Evolutionary conservation across 192 early-diverging fungal genomes (phyloP), one percentile per base, ranked within the genome.

Genomic region (Phlyctochytrium bullatum): DNA sequence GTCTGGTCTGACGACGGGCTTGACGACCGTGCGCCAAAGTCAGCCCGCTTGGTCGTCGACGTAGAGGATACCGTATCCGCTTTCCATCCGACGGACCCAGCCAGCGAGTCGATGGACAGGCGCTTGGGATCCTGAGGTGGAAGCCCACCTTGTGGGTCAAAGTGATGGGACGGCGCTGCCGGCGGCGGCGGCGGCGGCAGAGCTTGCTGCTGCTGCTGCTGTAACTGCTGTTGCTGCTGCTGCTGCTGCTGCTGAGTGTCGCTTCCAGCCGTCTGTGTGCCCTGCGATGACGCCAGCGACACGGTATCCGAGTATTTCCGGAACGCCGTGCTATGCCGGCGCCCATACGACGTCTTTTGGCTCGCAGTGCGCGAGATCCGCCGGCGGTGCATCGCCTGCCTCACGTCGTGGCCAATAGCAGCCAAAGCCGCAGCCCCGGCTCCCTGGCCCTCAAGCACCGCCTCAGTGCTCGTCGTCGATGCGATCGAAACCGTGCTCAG

Each of bases 391-490:
- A 57, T 57, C 4, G 54, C 54, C 54, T 57, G 12, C 25, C 16
- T 57, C 54, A 57, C 54, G 54, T 57, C 54, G 40, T 47, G 6
- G 40, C 40, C 40, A 20, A 47, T 47, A 47, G 40, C 40, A 6
- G 40, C 6, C 40, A 47, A 47, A 10, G 54, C 54, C 54, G 25
- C 54, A 6, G 54, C 4, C 40, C 10, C 40, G 40, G n/a, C n/a
- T n/a, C 12, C 12, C 40, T 50, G 12, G 40, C n/a, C 40, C 40
- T 10, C 40, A 10, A n/a, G 40, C 40, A 50, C n/a, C 40, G 40
- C 10, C 12, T 50, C n/a, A 10, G 40, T 10, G 10, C 20, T 6
- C 40, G 40, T 47, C 40, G 40, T 47, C 40, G 40, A 47, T 14
- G 6, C 10, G 40, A 14, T 20, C 10, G 40, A 47, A 47, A 47